Evolutionary conservation across 179 eudicot genomes (phyloP).

Genomic region (Sideroxylon spinosum): DNA sequence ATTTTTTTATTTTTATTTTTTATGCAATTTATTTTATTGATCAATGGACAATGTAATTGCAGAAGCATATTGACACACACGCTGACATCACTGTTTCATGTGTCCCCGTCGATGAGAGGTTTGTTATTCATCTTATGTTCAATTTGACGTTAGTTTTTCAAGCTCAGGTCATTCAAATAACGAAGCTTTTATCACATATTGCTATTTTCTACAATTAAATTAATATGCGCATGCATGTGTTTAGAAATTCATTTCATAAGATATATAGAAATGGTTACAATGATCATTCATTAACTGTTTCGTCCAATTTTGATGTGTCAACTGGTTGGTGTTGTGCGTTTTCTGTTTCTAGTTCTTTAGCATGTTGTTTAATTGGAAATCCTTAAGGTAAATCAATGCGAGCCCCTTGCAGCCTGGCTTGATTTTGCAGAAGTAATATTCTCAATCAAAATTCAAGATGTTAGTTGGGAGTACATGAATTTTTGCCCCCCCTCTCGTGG

Average conservation of each 20-base stretch:
- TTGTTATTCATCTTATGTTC: conserved; percentile 9
- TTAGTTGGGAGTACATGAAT: not conserved
- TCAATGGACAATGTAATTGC: conserved; percentile 23
- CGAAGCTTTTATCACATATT: not conserved
- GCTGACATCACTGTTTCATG: conserved; percentile 96
- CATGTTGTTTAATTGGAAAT: not conserved
- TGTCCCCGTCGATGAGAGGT: conserved; percentile 93
- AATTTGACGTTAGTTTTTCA: no score
- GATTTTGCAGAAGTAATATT: not conserved
- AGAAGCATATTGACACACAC: conserved; percentile 79
- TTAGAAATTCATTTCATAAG: not conserved
- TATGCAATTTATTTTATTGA: not conserved
- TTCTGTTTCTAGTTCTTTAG: not conserved
- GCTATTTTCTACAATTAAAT: not conserved
- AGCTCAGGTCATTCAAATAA: not conserved
- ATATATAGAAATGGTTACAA: not conserved
- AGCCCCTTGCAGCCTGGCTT: not conserved
- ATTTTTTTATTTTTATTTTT: not conserved
- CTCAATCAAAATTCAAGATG: not conserved
- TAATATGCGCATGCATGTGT: not conserved
- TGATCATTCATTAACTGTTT: not conserved
- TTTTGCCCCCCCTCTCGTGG: not conserved
- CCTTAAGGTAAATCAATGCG: no score
- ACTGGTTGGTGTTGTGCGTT: not conserved
- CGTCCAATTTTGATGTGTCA: not conserved